These are phyloP conservation scores for Bathelium albidoporum DNA, from an alignment of 495 filamentous ascomycete genomes.

Conservation along the genomic window DNA sequence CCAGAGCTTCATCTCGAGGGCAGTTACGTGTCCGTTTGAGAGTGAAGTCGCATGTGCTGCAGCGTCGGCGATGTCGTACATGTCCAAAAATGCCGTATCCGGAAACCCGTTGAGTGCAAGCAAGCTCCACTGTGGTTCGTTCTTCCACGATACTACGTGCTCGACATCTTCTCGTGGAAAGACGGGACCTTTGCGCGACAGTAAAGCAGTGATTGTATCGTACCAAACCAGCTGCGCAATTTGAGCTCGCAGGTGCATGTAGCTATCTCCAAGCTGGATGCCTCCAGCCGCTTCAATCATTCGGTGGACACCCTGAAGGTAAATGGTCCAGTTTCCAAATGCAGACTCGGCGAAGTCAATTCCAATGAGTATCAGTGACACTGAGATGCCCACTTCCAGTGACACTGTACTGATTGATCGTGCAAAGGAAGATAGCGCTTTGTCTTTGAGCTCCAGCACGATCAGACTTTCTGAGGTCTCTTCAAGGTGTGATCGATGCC, in stretches of 20 bases:
- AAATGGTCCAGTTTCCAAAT: not conserved
- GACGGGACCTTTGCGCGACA: not conserved
- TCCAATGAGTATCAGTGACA: slow-evolving; percentile 1
- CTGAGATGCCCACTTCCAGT: not conserved
- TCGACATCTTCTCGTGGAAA: not conserved
- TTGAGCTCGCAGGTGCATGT: not conserved
- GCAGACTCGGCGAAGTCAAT: slow-evolving; percentile 3
- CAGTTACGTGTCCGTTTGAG: not conserved
- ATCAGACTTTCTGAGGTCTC: not conserved
- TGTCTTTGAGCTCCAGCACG: slow-evolving; percentile 1
- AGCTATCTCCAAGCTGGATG: not conserved
- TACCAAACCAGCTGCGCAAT: slow-evolving; percentile 3
- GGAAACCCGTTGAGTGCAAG: slow-evolving; percentile 2
- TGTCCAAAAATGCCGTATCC: not conserved
- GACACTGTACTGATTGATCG: not conserved
- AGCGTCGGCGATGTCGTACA: not conserved
- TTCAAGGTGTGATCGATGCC: slow-evolving; percentile 5
- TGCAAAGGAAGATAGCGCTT: slow-evolving; percentile 1
- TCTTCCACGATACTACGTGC: not conserved
- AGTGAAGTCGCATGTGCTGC: not conserved
- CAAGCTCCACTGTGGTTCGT: not conserved
- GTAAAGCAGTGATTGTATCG: not conserved
- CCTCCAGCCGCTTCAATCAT: slow-evolving; percentile 1
- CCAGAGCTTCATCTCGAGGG: slow-evolving; percentile 3
- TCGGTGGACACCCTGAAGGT: not conserved